Conservation (phyloP, 805 yeast genomes). For the Aciculoconidium aculeatum region DNA sequence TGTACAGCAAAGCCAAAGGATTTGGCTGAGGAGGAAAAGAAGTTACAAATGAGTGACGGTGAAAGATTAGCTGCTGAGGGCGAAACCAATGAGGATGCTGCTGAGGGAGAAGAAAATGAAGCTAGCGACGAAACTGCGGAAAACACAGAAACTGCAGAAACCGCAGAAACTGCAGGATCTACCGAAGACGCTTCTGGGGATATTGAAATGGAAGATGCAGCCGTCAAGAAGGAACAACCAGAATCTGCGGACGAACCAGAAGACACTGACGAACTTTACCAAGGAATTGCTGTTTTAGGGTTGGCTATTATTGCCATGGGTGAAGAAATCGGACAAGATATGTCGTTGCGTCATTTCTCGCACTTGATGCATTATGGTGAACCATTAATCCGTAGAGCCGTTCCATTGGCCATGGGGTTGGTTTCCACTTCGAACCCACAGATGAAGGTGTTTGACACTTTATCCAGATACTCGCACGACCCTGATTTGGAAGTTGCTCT, state of each 20-base stretch:
- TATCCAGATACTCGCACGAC: slow-evolving; percentile 95
- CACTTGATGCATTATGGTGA: slow-evolving; percentile 98
- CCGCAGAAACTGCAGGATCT: slow-evolving; percentile 15
- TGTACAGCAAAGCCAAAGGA: slow-evolving; percentile 68
- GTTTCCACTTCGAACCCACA: slow-evolving; percentile 91
- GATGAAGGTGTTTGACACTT: slow-evolving; percentile 93
- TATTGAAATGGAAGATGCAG: slow-evolving; percentile 25
- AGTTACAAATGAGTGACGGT: slow-evolving; percentile 43
- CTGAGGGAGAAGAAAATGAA: slow-evolving; percentile 1
- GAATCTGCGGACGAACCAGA: slow-evolving; percentile 20
- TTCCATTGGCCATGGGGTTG: slow-evolving; percentile 97
- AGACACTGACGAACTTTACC: slow-evolving; percentile 53
- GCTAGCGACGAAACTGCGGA: slow-evolving; percentile 23
- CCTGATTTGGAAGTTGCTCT: slow-evolving; percentile 89
- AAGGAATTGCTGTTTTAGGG: slow-evolving; percentile 91
- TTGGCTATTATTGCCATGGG: slow-evolving; percentile 95
- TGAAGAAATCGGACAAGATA: slow-evolving; percentile 95
- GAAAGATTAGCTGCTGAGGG: slow-evolving; percentile 23
- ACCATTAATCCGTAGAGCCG: slow-evolving; percentile 83
- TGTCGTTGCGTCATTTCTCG: slow-evolving; percentile 94
- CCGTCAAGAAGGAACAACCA: slow-evolving; percentile 18
- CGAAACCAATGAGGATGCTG: slow-evolving; percentile 15
- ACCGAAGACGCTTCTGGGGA: slow-evolving; percentile 10
- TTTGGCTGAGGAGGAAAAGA: slow-evolving; percentile 53
- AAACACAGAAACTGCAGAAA: slow-evolving; percentile 23